phyloP scores from a whole-genome alignment of 192 early-diverging fungal genomes.

The Funneliformis mosseae region DNA sequence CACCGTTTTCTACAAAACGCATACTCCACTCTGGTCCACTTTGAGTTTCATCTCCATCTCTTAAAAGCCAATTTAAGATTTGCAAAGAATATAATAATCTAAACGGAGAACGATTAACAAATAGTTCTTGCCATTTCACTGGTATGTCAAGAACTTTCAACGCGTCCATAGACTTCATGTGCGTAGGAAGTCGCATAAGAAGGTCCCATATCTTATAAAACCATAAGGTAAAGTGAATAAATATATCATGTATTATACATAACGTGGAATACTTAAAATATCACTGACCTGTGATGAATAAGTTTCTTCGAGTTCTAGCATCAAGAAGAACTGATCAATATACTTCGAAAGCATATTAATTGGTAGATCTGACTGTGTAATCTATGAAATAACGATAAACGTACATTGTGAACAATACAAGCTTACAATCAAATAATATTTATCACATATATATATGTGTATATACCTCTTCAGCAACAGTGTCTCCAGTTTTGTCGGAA shows the following conservation, averaged over 20 bases:
- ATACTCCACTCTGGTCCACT: conserved; percentile 39
- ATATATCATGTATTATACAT: neutral
- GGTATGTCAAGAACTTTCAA: conserved; percentile 37
- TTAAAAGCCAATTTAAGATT: conserved; percentile 46
- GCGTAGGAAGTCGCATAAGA: conserved; percentile 45
- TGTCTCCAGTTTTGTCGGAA: neutral
- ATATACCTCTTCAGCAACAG: conserved; percentile 1
- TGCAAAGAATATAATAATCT: conserved; percentile 49
- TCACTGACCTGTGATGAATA: conserved; percentile 49
- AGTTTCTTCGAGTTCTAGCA: conserved; percentile 46
- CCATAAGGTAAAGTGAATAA: neutral
- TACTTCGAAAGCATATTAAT: conserved; percentile 47
- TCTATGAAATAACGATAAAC: conserved; percentile 7
- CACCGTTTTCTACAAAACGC: conserved; percentile 43
- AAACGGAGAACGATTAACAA: conserved; percentile 49
- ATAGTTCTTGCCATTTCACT: conserved; percentile 41
- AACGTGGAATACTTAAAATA: neutral
- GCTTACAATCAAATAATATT: neutral
- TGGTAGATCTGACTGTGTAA: conserved; percentile 37
- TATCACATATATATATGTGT: neutral
- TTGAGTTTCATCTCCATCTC: conserved; percentile 40
- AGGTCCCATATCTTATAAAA: conserved; percentile 35
- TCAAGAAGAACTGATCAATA: conserved; percentile 45
- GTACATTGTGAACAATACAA: neutral
- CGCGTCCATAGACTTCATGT: conserved; percentile 34